Conservation (phyloP, 2,329 filamentous ascomycete genomes). For the Hypomyces perniciosus region DNA sequence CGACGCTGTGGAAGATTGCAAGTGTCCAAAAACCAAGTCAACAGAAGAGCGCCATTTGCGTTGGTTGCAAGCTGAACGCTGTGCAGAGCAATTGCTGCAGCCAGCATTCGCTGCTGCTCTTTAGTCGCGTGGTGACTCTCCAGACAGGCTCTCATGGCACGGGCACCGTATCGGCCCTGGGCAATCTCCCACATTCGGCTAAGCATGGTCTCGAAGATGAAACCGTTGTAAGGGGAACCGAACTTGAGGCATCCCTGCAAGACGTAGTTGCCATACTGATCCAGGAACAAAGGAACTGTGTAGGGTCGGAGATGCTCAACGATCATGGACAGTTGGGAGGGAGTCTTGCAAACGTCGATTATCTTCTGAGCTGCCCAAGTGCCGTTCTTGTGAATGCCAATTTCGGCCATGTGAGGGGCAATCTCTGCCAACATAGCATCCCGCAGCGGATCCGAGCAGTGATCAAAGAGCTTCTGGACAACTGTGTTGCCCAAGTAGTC, state of each 20-base stretch:
- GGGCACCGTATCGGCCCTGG: conserved; percentile 88
- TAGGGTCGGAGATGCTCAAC: conserved; percentile 80
- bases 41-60: conserved; percentile 83
- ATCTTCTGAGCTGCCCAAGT: conserved; percentile 99
- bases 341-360: conserved; percentile 88
- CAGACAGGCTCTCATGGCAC: conserved; percentile 92
- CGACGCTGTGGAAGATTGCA: conserved; percentile 91
- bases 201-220: conserved; percentile 97
- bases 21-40: conserved; percentile 98
- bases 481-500: conserved; percentile 98
- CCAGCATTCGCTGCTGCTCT: conserved; percentile 91
- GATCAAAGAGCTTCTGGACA: conserved; percentile 98
- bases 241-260: conserved; percentile 95
- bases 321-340: conserved; percentile 75
- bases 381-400: conserved; percentile 97
- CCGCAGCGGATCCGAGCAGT: conserved; percentile 83
- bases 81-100: conserved; percentile 90
- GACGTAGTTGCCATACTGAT: conserved; percentile 98
- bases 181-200: conserved; percentile 88
- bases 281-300: conserved; percentile 85
- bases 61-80: conserved; percentile 96
- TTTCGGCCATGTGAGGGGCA: conserved; percentile 86
- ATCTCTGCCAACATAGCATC: conserved; percentile 89
- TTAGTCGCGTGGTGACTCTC: conserved; percentile 94
- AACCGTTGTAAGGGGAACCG: conserved; percentile 81